These are phyloP conservation scores for Chlorella variabilis DNA, from an alignment of 163 green algal genomes.

Conservation along the genomic window DNA sequence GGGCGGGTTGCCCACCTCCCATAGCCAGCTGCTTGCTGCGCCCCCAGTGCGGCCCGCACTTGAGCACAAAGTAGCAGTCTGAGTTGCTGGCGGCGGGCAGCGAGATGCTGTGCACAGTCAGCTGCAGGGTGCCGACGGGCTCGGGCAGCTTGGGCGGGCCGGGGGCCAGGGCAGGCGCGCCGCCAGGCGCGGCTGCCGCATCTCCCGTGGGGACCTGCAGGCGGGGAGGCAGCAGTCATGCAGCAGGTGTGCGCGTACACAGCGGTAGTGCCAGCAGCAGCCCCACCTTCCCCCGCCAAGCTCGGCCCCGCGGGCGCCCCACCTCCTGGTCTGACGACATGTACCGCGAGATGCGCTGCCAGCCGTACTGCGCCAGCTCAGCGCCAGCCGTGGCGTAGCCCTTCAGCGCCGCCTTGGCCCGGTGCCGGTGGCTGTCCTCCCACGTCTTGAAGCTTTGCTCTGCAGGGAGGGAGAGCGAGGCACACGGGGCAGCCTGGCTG, in stretches of 20 bases:
- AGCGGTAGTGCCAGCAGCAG: too few species aligned
- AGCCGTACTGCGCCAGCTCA: conserved; percentile 20
- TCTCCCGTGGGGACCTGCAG: background rate
- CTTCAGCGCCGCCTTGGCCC: background rate
- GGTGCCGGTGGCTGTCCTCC: background rate
- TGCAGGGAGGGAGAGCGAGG: background rate
- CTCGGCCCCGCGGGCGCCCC: too few species aligned
- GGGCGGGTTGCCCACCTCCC: too few species aligned
- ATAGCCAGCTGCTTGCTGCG: conserved; percentile 24
- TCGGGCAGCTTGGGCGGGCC: background rate
- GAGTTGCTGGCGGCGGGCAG: background rate
- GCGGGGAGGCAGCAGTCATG: too few species aligned
- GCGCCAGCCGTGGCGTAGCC: background rate
- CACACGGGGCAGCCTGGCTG: too few species aligned
- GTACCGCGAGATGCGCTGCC: background rate
- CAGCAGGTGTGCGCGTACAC: too few species aligned
- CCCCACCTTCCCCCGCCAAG: too few species aligned
- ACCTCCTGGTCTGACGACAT: background rate
- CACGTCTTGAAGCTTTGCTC: conserved; percentile 7
- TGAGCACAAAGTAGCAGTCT: conserved; percentile 53
- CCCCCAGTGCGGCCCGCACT: conserved; percentile 56
- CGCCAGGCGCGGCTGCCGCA: background rate
- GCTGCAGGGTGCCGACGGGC: conserved; percentile 19
- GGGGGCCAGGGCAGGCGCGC: background rate
- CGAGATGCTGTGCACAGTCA: background rate